Evolutionary conservation across 2,329 filamentous ascomycete species (phyloP), one percentile per base, ranked within the genome.

Genomic region (Penicillium hesseltinei): DNA sequence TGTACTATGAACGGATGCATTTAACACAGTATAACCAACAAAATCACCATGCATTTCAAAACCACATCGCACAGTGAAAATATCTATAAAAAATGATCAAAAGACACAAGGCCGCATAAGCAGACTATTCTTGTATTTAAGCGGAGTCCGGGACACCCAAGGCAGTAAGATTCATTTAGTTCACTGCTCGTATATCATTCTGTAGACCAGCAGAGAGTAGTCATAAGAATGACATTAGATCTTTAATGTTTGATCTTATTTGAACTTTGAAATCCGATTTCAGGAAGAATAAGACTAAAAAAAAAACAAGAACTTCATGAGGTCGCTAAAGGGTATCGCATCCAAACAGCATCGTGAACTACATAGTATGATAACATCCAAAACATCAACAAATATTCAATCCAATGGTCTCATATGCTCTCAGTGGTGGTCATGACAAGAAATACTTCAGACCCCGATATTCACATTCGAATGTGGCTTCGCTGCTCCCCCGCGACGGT

Each of bases 401-500:
- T 43, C 40, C 13, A 17, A 25, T 44, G n/a, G 23, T 7, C 15
- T 27, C 23, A 4, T 5, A 6, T 27, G 8, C 15, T n/a, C 7
- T 11, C 15, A 27, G 9, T 3, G 7, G 3, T 10, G 15, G 17
- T 43, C 13, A 29, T 11, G 4, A 39, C 21, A 10, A 50, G 10
- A 19, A 36, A 33, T 6, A 35, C 8, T 11, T 52, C 39, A 66
- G 13, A 66, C 64, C 1, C 64, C 63, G 0, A 66, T 51, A 47
- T 65, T 62, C 49, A 63, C 62, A 56, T 69, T 65, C 19, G 68
- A 60, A 54, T 64, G 62, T 17, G 63, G 58, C 52, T 69, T 64
- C 27, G 59, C 60, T 19, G 61, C 56, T 23, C 57, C 61, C 29
- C 60, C 69, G 33, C 70, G 67, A 13, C 74, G 69, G 36, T 76